Conservation (phyloP, 352 stramenopile species). For the Phytophthora melonis region DNA sequence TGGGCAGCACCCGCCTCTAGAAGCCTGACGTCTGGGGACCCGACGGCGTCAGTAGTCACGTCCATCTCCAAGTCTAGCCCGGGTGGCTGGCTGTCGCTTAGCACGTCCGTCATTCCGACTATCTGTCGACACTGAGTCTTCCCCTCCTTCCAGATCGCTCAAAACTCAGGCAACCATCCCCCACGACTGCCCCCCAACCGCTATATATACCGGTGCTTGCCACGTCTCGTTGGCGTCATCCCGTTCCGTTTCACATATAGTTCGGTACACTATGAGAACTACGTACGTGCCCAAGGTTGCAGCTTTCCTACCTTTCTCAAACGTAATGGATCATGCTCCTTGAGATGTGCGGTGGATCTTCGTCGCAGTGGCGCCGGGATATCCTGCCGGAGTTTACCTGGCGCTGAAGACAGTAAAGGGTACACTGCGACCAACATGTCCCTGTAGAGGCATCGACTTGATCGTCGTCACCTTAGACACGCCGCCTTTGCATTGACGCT, state of each 20-base stretch:
- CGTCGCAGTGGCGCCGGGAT: too few species aligned
- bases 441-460: too few species aligned
- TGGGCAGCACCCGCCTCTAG: not conserved
- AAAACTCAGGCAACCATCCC: conserved; percentile 27
- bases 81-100: conserved; percentile 25
- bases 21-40: not conserved
- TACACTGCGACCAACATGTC: too few species aligned
- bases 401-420: too few species aligned
- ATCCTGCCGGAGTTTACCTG: too few species aligned
- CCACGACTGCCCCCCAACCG: not conserved
- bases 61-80: conserved; percentile 37
- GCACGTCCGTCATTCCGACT: conserved; percentile 19
- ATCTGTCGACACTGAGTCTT: not conserved
- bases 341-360: not conserved
- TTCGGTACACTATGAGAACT: not conserved
- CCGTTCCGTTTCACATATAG: conserved; percentile 38
- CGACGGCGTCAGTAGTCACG: conserved; percentile 2
- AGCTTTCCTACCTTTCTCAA: not conserved
- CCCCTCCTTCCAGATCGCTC: conserved; percentile 1
- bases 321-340: not conserved
- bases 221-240: conserved; percentile 1
- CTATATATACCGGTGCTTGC: conserved; percentile 38
- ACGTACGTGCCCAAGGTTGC: not conserved
- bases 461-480: not conserved
- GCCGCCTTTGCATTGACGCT: not conserved